Evolutionary conservation across 2,329 filamentous ascomycete species (phyloP), one percentile per base, ranked within the genome.

Genomic region (Calonectria hongkongensis): DNA sequence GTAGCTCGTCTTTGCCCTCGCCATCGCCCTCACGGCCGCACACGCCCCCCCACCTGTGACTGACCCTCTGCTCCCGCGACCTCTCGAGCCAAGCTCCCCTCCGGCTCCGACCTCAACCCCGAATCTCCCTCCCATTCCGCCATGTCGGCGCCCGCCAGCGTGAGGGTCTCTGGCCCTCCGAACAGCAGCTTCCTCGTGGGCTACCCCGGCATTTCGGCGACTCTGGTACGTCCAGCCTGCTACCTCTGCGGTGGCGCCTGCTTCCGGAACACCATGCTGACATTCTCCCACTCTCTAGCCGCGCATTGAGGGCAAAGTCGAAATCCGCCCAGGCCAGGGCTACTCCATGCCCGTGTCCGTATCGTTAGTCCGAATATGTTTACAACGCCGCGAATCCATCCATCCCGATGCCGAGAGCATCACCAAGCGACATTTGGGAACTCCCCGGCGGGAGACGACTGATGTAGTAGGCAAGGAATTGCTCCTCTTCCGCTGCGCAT

Each of bases 141-240:
- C 74, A 80, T 80, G 78, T 73, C 78, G n/a, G 79, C 77, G 72
- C 81, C 82, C 71, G 84, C 84, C 75, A 85, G 81, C 85, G 97
- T 99, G 88, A 94, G 97, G 90, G 95, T 99, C 86, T 98, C 95
- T 79, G 97, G 97, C 83, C 96, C 96, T 83, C 96, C 97, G 80
- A 99, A 99, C 87, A 97, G 95, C 86, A 97, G 94, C 86, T 98
- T 98, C 83, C 90, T 98, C 76, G 95, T 98, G 79, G 97, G 97
- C 80, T 99, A 98, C 85, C 97, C 97, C 69, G 97, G 97, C 79
- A 98, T 99, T 85, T 98, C 96, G 69, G 97, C 97, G 81, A 99
- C 97, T 45, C 86, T 98, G 91, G 96, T 98, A 90, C 86, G 95
- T 91, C 56, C 21, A 71, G 54, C 69, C 70, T 56, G 62, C 74